Conservation (phyloP, 306 rosid species). For the Cicer pinnatifidum region DNA sequence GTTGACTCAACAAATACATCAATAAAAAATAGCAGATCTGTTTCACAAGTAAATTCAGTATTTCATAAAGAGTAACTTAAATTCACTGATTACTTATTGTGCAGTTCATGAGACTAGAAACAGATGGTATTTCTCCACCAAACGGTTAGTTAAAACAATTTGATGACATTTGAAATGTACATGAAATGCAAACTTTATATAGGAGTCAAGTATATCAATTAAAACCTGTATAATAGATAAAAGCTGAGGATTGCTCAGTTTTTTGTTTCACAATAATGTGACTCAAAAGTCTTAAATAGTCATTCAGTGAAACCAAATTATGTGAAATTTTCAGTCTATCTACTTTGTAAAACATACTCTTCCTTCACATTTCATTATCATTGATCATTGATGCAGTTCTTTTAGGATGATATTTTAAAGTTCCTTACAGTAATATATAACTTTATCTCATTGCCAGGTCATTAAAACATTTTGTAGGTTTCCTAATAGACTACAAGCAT, state of each 20-base stretch:
- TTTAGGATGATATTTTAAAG: background rate
- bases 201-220: background rate
- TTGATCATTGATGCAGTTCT: background rate
- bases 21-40: background rate
- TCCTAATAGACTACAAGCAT: background rate
- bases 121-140: constrained; percentile 26
- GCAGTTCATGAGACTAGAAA: constrained; percentile 10
- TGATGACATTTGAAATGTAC: background rate
- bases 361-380: background rate
- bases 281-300: background rate
- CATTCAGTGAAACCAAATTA: background rate
- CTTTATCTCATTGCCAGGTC: background rate
- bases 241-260: constrained; percentile 4
- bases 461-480: background rate
- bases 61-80: constrained; percentile 13
- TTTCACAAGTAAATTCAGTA: constrained; percentile 11
- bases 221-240: background rate
- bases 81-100: background rate
- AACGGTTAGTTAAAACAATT: constrained; percentile 28
- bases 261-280: background rate
- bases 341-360: background rate
- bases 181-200: constrained; percentile 21
- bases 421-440: background rate
- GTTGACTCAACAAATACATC: constrained; percentile 18
- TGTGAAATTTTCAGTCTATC: background rate